These are phyloP conservation scores for Aspergillus sp. DNA, from an alignment of 2,329 filamentous ascomycete genomes.

Conservation along the genomic window DNA sequence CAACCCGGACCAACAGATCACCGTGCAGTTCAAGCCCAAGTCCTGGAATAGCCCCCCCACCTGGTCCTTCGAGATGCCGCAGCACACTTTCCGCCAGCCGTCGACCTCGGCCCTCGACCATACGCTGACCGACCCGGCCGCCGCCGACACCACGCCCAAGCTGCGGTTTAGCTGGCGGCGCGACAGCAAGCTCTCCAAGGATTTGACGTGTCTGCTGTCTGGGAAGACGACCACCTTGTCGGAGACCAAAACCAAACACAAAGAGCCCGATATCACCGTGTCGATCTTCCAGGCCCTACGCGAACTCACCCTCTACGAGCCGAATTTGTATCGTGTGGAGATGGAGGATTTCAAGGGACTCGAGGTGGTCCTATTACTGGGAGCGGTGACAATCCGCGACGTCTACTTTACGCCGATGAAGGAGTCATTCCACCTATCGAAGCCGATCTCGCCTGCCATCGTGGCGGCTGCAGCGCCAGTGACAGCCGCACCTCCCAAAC, in stretches of 20 bases:
- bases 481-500: background rate
- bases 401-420: conserved; percentile 62
- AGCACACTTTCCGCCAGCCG: conserved; percentile 77
- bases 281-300: conserved; percentile 75
- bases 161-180: conserved; percentile 85
- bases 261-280: conserved; percentile 94
- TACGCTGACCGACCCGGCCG: conserved; percentile 60
- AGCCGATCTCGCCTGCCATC: background rate
- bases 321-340: conserved; percentile 84
- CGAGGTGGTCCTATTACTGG: conserved; percentile 71
- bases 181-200: conserved; percentile 80
- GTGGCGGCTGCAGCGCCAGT: conserved; percentile 1
- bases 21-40: conserved; percentile 65
- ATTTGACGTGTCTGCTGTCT: conserved; percentile 83
- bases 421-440: conserved; percentile 72
- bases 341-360: conserved; percentile 92
- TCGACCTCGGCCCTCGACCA: conserved; percentile 76
- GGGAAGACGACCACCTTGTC: conserved; percentile 65
- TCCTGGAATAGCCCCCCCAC: conserved; percentile 76
- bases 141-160: conserved; percentile 61
- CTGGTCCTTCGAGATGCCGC: conserved; percentile 92
- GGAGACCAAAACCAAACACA: conserved; percentile 70
- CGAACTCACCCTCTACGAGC: conserved; percentile 87
- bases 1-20: conserved; percentile 82
- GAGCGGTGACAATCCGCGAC: conserved; percentile 60